These are phyloP conservation scores for Yamadazyma siamensis DNA, from an alignment of 1,139 yeast genomes.

Conservation along the genomic window DNA sequence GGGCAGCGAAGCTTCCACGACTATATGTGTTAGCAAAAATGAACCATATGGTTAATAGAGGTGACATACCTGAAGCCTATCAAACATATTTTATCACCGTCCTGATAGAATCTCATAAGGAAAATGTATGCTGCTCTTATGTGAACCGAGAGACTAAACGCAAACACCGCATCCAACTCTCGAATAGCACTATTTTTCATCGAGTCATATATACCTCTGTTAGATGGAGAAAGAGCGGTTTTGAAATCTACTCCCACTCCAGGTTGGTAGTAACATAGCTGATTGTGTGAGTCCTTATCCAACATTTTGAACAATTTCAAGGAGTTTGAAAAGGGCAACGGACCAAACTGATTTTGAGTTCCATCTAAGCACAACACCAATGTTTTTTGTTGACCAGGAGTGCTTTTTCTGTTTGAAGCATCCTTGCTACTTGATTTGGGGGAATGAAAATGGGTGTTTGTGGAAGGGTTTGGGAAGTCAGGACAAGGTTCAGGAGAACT, in stretches of 20 bases:
- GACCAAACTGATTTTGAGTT: slow-evolving; percentile 57
- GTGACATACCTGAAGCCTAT: slow-evolving; percentile 50
- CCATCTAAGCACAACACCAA: slow-evolving; percentile 60
- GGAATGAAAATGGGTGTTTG: too few species aligned
- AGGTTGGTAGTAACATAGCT: slow-evolving; percentile 62
- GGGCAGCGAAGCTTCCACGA: slow-evolving; percentile 63
- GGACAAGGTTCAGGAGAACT: too few species aligned
- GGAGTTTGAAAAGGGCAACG: slow-evolving; percentile 53
- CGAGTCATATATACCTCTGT: slow-evolving; percentile 6
- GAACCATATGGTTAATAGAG: neutral
- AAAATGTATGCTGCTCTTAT: slow-evolving; percentile 55
- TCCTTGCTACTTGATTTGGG: too few species aligned
- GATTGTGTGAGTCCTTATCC: slow-evolving; percentile 39
- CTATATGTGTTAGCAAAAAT: slow-evolving; percentile 21
- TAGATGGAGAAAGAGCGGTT: slow-evolving; percentile 23
- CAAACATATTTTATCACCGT: slow-evolving; percentile 50
- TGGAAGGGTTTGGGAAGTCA: too few species aligned
- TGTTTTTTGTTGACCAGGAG: too few species aligned
- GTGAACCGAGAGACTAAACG: slow-evolving; percentile 51
- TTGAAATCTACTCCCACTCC: slow-evolving; percentile 56
- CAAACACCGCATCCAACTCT: slow-evolving; percentile 47
- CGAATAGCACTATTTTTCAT: slow-evolving; percentile 15
- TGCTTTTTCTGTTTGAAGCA: too few species aligned
- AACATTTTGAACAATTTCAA: slow-evolving; percentile 51
- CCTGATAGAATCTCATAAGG: slow-evolving; percentile 43